Conservation (phyloP, 108 stramenopile species). For the Cyclotella baltica region DNA sequence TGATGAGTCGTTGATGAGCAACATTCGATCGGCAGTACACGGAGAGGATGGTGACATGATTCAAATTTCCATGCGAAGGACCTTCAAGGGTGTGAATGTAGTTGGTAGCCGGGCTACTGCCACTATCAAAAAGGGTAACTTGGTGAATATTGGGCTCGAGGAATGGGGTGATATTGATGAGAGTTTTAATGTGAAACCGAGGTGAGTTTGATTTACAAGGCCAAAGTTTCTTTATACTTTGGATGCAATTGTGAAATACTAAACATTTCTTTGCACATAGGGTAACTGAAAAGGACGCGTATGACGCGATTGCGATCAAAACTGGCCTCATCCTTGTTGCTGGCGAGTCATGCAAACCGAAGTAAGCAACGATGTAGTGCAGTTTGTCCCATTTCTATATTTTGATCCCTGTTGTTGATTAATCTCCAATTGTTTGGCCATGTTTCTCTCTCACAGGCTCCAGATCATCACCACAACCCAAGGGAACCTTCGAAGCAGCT, state of each 20-base stretch:
- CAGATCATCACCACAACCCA: slow-evolving; percentile 10
- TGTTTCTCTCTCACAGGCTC: slow-evolving; percentile 1
- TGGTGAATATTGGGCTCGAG: slow-evolving; percentile 17
- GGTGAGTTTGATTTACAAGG: background rate
- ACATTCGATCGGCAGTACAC: slow-evolving; percentile 18
- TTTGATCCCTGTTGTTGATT: background rate
- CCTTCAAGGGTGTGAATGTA: slow-evolving; percentile 14
- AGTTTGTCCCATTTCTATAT: background rate
- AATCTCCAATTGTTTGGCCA: background rate
- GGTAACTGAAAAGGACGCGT: background rate
- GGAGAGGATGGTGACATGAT: slow-evolving; percentile 19
- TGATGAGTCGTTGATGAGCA: background rate
- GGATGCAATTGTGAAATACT: background rate
- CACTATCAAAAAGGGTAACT: slow-evolving; percentile 25
- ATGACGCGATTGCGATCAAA: slow-evolving; percentile 8
- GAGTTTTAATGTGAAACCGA: background rate
- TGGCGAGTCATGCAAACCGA: slow-evolving; percentile 6
- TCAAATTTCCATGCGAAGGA: slow-evolving; percentile 6
- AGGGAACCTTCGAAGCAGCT: background rate
- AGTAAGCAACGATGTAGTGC: background rate
- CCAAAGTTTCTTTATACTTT: background rate
- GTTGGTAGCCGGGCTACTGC: slow-evolving; percentile 22
- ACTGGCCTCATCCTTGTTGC: background rate
- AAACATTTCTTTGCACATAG: background rate
- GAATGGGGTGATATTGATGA: slow-evolving; percentile 16